Evolutionary conservation across 768 basidiomycete genomes (phyloP).

Genomic region (Suillus americanus): DNA sequence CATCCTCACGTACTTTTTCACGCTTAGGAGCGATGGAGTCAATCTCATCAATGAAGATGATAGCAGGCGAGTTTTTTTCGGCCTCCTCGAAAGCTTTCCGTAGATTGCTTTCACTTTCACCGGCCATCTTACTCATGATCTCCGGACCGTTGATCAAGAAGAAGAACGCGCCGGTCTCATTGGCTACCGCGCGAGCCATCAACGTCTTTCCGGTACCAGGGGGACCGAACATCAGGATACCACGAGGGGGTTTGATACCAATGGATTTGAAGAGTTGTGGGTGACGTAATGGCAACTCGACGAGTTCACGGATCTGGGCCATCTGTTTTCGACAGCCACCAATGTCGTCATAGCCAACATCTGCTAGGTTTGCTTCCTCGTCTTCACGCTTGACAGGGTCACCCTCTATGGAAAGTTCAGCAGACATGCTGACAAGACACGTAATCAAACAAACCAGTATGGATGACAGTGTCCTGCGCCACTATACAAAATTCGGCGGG

Average conservation of each 20-base stretch:
- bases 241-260: conserved; percentile 99
- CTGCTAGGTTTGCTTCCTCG: conserved; percentile 93
- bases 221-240: conserved; percentile 98
- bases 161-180: conserved; percentile 99
- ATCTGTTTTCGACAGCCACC: conserved; percentile 99
- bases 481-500: conserved; percentile 99
- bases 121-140: conserved; percentile 99
- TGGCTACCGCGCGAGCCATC: conserved; percentile 99
- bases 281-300: conserved; percentile 96
- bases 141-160: conserved; percentile 99
- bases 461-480: conserved; percentile 97
- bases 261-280: conserved; percentile 99
- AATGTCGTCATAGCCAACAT: conserved; percentile 99
- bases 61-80: conserved; percentile 98
- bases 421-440: not conserved
- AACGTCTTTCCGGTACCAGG: conserved; percentile 99
- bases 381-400: conserved; percentile 99
- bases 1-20: conserved; percentile 72
- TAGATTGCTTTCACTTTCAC: conserved; percentile 96
- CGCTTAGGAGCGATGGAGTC: conserved; percentile 99
- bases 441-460: conserved; percentile 55
- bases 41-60: conserved; percentile 99
- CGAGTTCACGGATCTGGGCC: conserved; percentile 99
- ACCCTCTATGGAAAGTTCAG: conserved; percentile 61
- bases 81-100: conserved; percentile 99